Evolutionary conservation across 176 grass and related monocot genomes (phyloP), one percentile per base, ranked within the genome.

Genomic region (Cymbopogon citratus): DNA sequence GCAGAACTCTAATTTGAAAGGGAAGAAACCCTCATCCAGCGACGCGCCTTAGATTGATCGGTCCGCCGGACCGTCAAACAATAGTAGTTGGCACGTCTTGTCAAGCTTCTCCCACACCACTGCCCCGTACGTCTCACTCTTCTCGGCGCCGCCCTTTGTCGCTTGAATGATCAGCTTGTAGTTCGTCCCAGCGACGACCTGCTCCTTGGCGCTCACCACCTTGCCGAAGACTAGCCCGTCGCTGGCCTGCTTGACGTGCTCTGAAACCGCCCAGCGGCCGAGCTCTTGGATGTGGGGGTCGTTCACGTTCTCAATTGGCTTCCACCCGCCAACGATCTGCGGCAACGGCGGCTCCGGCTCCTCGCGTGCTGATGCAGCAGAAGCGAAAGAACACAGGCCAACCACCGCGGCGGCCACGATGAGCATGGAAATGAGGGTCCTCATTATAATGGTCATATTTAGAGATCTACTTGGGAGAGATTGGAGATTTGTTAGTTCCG

Each of bases 231-330:
- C 16, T 36, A 93, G 64, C 25, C 29, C 48, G n/a, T 85, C 83
- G 34, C 56, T 18, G 3, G 24, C 2, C 40, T 9, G 7, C 9
- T 61, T 76, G 38, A 67, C 29, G 35, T 92, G 90, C 83, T 92
- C 75, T 19, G 40, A 36, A 35, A 92, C 83, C 3, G 83, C 83
- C 83, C 66, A 92, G 0, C 43, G 11, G 33, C 86, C 90, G 6
- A 92, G 21, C 3, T 86, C 90, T 46, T 82, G 48, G 74, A 91
- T 46, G 63, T 91, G 81, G n/a, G 69, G 62, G 46, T 85, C 80
- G 24, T 21, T 84, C 69, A 81, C 34, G 41, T 91, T 46, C 49
- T 66, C 56, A 48, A 91, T 87, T 7, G 41, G 69, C 3, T 1
- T 34, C 80, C 80, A 91, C 15, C 63, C 21, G 2, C 76, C 81